phyloP scores from a whole-genome alignment of 2,329 filamentous ascomycete species.

The Exophiala spinifera region DNA sequence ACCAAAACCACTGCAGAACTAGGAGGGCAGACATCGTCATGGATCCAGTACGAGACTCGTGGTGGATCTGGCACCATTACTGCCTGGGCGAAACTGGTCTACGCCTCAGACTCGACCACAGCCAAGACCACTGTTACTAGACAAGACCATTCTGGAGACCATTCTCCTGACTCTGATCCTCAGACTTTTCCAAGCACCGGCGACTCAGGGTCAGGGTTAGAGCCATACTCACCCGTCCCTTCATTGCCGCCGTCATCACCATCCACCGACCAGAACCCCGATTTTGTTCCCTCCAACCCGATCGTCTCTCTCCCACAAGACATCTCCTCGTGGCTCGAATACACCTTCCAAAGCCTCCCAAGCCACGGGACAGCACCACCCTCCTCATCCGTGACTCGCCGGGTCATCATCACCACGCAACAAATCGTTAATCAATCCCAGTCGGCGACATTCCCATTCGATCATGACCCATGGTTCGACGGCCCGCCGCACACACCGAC shows the following conservation, averaged over 20 bases:
- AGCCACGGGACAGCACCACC: constrained; percentile 26
- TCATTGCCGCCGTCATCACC: background rate
- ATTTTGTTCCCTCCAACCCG: constrained; percentile 14
- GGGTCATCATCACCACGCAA: constrained; percentile 45
- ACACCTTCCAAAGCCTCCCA: constrained; percentile 26
- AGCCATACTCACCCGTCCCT: constrained; percentile 18
- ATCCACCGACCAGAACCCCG: constrained; percentile 8
- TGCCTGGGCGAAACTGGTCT: constrained; percentile 32
- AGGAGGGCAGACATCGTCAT: constrained; percentile 47
- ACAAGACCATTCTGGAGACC: background rate
- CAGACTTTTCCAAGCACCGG: background rate
- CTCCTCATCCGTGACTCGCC: constrained; percentile 48
- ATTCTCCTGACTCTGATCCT: background rate
- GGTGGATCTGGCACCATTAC: constrained; percentile 26
- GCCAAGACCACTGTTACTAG: background rate
- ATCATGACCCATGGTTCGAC: constrained; percentile 30
- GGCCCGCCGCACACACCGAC: constrained; percentile 13
- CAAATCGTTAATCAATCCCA: constrained; percentile 27
- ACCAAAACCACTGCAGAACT: constrained; percentile 45
- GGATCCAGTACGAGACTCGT: constrained; percentile 38
- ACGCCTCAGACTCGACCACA: constrained; percentile 10
- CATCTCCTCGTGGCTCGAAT: constrained; percentile 29
- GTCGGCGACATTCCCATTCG: constrained; percentile 32
- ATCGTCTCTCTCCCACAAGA: constrained; percentile 26
- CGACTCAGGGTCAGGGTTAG: background rate